A percentile compares a stretch with the other conserved stretches of the same genome.
phyloP scores from a whole-genome alignment of 345 rosid species.

The Erysimum cheiranthoides region DNA sequence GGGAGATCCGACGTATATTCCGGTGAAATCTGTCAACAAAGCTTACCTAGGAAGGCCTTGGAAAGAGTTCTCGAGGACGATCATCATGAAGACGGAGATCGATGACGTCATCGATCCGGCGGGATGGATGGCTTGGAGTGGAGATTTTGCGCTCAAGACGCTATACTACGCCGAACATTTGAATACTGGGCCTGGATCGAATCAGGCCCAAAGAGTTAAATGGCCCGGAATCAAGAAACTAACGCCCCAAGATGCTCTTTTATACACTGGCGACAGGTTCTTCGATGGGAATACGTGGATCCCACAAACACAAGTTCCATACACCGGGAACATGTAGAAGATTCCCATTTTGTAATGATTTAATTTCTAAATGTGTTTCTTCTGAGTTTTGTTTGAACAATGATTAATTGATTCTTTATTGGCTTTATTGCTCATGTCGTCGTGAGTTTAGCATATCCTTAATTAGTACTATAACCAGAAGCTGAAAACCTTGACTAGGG shows the following conservation, averaged over 20 bases:
- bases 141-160: constrained; percentile 57
- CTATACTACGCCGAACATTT: constrained; percentile 60
- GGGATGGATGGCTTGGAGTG: constrained; percentile 68
- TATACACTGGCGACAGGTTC: constrained; percentile 51
- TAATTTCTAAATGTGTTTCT: not conserved
- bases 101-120: constrained; percentile 62
- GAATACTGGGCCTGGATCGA: constrained; percentile 72
- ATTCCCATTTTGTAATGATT: not conserved
- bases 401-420: not conserved
- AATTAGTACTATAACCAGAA: not conserved
- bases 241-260: constrained; percentile 23
- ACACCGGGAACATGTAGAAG: constrained; percentile 50
- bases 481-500: not conserved
- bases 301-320: constrained; percentile 57
- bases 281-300: constrained; percentile 58
- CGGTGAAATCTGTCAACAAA: constrained; percentile 47
- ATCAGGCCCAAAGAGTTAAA: constrained; percentile 48
- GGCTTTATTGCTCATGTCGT: not conserved
- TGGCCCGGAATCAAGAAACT: constrained; percentile 65
- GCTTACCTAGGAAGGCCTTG: constrained; percentile 84
- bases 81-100: constrained; percentile 61
- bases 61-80: constrained; percentile 61
- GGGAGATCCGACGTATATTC: constrained; percentile 49
- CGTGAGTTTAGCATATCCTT: not conserved
- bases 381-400: not conserved